Evolutionary conservation across 257 asterid genomes (phyloP).

Genomic region (Solanum lycopersicoides): DNA sequence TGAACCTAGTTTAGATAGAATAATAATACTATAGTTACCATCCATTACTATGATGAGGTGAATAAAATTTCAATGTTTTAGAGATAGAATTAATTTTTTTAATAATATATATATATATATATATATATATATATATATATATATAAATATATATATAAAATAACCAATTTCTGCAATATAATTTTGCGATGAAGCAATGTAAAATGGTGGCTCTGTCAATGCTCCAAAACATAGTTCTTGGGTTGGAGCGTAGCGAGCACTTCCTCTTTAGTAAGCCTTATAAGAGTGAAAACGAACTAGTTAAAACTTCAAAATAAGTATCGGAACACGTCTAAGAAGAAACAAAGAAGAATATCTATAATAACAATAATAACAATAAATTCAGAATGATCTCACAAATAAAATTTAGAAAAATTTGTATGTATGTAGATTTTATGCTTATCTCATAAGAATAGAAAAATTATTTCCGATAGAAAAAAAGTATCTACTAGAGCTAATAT

Average conservation of each 20-base stretch:
- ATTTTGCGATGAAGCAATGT: not conserved
- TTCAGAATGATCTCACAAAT: fast-evolving
- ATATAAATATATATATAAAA: no score
- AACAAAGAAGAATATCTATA: not conserved
- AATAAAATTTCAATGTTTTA: no score
- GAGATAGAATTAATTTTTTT: not conserved
- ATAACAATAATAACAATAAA: not conserved
- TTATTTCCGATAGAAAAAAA: not conserved
- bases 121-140: no score
- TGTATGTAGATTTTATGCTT: no score
- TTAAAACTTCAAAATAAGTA: not conserved
- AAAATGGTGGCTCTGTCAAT: not conserved
- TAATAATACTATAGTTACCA: not conserved
- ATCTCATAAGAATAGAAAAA: not conserved
- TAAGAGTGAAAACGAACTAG: not conserved
- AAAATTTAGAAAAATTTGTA: not conserved
- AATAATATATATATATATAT: no score
- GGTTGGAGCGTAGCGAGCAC: not conserved
- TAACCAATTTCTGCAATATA: not conserved
- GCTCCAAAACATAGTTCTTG: not conserved
- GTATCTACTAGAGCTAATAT: not conserved
- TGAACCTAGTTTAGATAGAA: not conserved
- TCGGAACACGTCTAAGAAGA: not conserved
- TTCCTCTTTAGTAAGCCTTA: not conserved
- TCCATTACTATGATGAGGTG: no score